Base-by-base conservation (phyloP, 768 basidiomycete genomes). In the Russula sp. region DNA sequence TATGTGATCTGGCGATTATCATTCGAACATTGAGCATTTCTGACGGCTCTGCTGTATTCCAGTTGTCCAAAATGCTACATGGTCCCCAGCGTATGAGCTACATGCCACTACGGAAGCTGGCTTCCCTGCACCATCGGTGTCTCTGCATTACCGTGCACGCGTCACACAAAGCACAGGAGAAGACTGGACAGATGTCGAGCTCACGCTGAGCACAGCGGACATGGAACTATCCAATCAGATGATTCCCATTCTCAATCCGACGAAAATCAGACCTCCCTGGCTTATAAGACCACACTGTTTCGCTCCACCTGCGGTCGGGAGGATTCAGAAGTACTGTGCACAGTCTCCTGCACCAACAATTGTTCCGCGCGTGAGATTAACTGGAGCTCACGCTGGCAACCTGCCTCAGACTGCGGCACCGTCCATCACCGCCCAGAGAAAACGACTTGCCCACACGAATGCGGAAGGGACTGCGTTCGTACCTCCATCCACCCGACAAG, bases 61-160 rank as follows among this genome's bases (percentile, higher is more conserved):
- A 84, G 85, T 83, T 56, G 84, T 86, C 18, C 74, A 70, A 51
- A 73, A 78, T 39, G 81, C 79, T 1, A 71, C 71, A 27, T 86
- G 84, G 84, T 70, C 71, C n/a, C 81, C 84, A 2, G 77, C 77
- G 3, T 86, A 86, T 66, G 84, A 86, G 65, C 76, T 87, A 0
- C 80, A 84, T 61, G 83, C 84, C 2, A 76, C 75, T 0, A 68
- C 20, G 71, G 77, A 57, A 70, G 75, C 62, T 14, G 79, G 79
- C 0, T 76, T 79, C 61, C 77, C 79, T 3, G 77, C 78, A 0
- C 69, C 78, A 5, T 68, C 75, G 0, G 77, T 84, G 32, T 65
- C 76, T 3, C 75, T 87, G 10, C 79, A 83, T 63, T 86, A 85
- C 67, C 80, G 81, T 31, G 84, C 84, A 0, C 74, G 76, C 34